Base-by-base conservation (phyloP, 2,329 filamentous ascomycete species). In the Aspergillus intermedius region DNA sequence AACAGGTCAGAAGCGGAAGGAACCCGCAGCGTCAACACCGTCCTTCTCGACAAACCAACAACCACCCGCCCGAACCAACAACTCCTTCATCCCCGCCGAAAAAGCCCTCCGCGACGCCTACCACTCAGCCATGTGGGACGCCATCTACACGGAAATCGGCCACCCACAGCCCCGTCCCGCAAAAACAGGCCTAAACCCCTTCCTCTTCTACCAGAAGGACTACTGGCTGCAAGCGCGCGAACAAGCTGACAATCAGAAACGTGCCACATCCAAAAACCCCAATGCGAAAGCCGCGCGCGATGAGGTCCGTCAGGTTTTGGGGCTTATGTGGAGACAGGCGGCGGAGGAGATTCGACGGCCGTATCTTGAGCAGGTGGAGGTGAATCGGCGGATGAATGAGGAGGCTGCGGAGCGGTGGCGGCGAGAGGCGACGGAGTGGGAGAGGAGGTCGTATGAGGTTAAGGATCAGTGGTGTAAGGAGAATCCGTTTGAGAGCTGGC, bases 291-390 rank as follows among this genome's bases (percentile, higher is more conserved):
- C 78, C 2, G 73, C 76, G 2, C 77, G 80, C 39, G 78, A 83
- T 60, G 88, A 95, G 61, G 87, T 97, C 48, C 87, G 93, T 30
- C 81, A 84, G 45, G 88, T 90, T 65, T 81, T 93, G 8, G 91
- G 91, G 23, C 85, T 86, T 63, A 91, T 93, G 84, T 98, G 93
- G 93, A 88, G 86, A 58, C 86, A 87, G 44, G 83, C 87, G 0
- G 70, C 77, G 1, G 76, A 82, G 5, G 86, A 87, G 41, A 79
- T 83, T 57, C 88, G 86, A 61, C 78, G 79, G 62, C 91, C 90
- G 1, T 97, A 87, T 61, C 79, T 91, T 44, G 84, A 89, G 23
- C 78, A 84, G 64, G 87, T 87, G 3, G 77, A 83, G 47, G 77
- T 77, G 46, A 85, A 88, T 56, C 91, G 91, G 64, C 75, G 78